Evolutionary conservation across 306 rosid species (phyloP), one percentile per base, ranked within the genome.

Genomic region (Adenanthera pavonina): DNA sequence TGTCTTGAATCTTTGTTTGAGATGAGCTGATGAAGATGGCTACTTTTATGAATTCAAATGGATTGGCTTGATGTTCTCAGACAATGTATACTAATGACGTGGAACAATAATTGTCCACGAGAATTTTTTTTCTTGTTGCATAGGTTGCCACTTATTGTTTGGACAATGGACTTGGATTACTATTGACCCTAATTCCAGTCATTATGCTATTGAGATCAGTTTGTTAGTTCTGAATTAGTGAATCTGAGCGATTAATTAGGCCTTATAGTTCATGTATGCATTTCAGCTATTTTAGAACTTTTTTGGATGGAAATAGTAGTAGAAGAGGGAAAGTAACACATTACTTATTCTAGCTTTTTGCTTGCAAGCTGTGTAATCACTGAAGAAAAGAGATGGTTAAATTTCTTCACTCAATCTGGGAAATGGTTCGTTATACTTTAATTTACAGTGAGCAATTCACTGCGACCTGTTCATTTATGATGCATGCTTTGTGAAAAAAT

Each of bases 401-500:
- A 15, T 74, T 74, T 61, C 51, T 16, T 38, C 56, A 67, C 41
- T 41, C 38, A 49, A 20, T 74, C 25, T 43, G n/a, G 70, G 14
- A 11, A 65, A 57, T 67, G 62, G 47, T 77, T 47, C 51, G 75
- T n/a, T 47, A 56, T 78, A 66, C 80, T 38, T 72, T 13, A 25
- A 43, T 36, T 56, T 56, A 30, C 76, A 57, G 64, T 7, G 47
- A 66, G 73, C 17, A 70, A 64, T 70, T 76, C 7, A 79, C 9
- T 77, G 65, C 40, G 14, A 40, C 59, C 44, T 79, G 52, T 69
- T 59, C 68, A 67, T 71, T 66, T 51, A 43, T 47, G 40, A 51
- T 81, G 30, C 17, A 41, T 46, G 49, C 81, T 61, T 41, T 76
- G 61, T 75, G 72, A 74, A 59, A 81, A 65, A 57, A 73, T 89